Evolutionary conservation across 192 early-diverging fungal genomes (phyloP).

Genomic region (Dissophora ornata): DNA sequence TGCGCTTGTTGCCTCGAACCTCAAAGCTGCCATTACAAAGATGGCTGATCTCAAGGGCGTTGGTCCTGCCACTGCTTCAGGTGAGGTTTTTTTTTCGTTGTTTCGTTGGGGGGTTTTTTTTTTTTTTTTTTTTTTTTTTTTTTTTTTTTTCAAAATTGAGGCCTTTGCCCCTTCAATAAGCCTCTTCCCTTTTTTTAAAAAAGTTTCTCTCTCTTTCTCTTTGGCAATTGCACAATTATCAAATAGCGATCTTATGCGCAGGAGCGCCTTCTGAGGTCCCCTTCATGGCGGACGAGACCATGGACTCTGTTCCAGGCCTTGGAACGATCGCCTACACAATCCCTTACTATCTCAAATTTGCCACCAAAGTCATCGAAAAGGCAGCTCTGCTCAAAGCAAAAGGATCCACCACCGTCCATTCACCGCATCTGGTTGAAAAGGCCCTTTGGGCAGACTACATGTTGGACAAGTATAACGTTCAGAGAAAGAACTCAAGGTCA

Average conservation of each 20-base stretch:
- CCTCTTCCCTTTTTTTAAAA: neutral
- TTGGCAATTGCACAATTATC: too few relatives aligned
- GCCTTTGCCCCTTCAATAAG: too few relatives aligned
- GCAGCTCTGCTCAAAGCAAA: constrained; percentile 4
- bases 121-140: too few relatives aligned
- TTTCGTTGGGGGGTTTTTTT: too few relatives aligned
- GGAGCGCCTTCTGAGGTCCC: constrained; percentile 36
- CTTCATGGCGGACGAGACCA: constrained; percentile 55
- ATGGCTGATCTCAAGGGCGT: constrained; percentile 51
- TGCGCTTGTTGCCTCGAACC: constrained; percentile 6
- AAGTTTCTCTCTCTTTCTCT: neutral
- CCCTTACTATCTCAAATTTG: constrained; percentile 50
- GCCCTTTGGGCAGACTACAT: constrained; percentile 49
- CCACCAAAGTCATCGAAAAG: constrained; percentile 45
- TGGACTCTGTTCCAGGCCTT: constrained; percentile 48
- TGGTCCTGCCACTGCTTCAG: constrained; percentile 47
- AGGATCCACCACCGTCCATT: constrained; percentile 10
- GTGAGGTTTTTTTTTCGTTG: neutral
- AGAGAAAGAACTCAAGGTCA: neutral
- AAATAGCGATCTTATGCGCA: constrained; percentile 36
- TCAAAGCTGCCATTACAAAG: constrained; percentile 33
- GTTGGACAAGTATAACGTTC: constrained; percentile 26
- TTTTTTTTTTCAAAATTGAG: too few relatives aligned
- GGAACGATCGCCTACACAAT: constrained; percentile 43
- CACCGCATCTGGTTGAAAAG: constrained; percentile 44